Base-by-base conservation (phyloP, 2,329 filamentous ascomycete species). In the Sporothrix humicola region DNA sequence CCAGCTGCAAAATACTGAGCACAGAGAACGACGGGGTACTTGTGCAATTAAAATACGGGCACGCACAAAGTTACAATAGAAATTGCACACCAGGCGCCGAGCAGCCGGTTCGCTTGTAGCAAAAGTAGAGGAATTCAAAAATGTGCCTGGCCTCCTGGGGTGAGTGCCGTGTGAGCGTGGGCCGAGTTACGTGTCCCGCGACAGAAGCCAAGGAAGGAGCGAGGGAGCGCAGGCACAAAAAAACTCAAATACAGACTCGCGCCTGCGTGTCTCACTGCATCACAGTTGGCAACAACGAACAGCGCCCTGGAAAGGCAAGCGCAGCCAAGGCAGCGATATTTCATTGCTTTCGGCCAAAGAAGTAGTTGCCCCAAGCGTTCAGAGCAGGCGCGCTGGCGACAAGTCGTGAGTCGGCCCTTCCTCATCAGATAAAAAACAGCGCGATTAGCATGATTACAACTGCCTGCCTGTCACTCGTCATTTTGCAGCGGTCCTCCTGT, bases 381-480 rank as follows among this genome's bases (percentile, higher is more conserved):
- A 37, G n/a, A 10, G 59, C n/a, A 65, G 37, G 37, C 9, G 26
- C 48, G 31, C 7, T 56, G 66, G 46, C 17, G 17, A 20, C 15
- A 3, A 37, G 13, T 69, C 17, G 50, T 69, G 23, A 15, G 50
- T 26, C 66, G 66, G 31, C 5, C 66, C 66, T 58, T 10, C 66
- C 66, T 58, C 66, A 69, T 69, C 66, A 69, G 66, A 69, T 69
- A 69, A 69, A 58, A 20, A 20, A 26, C 17, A 44, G 66, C 52
- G 50, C 50, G 59, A 61, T 65, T 56, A 46, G 66, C 50, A 69
- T 58, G 66, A 58, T 56, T 44, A 23, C 37, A 23, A 44, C 6
- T 58, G 37, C 66, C 31, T 69, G 66, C 31, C 66, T 69, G 50
- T 15, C 50, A 15, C 50, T 56, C 66, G 66, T 23, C 66, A 56